Conservation (phyloP, 1,284 basidiomycete species). For the Wolfiporia cocos region DNA sequence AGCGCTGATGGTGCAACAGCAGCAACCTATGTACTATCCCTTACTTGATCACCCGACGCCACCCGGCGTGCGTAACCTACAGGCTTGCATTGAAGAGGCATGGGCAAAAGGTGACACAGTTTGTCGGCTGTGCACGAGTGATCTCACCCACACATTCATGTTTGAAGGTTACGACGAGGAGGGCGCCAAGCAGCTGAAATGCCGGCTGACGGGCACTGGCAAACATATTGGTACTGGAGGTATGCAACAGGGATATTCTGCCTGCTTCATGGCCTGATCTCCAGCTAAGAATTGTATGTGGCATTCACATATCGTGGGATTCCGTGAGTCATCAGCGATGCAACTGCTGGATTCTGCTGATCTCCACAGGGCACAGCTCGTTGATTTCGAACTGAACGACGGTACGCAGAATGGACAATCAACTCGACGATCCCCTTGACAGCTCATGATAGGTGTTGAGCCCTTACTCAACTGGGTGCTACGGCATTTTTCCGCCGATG, state of each 20-base stretch:
- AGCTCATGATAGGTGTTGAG: slow-evolving; percentile 30
- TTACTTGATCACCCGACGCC: slow-evolving; percentile 48
- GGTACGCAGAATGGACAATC: slow-evolving; percentile 25
- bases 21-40: slow-evolving; percentile 53
- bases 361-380: slow-evolving; percentile 45
- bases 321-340: slow-evolving; percentile 44
- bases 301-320: slow-evolving; percentile 71
- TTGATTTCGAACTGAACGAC: slow-evolving; percentile 52
- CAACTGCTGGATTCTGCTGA: background rate
- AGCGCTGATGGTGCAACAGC: slow-evolving; percentile 57
- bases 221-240: slow-evolving; percentile 83
- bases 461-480: slow-evolving; percentile 58
- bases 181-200: slow-evolving; percentile 56
- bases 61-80: slow-evolving; percentile 71
- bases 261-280: slow-evolving; percentile 3
- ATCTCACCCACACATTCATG: too few relatives aligned
- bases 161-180: slow-evolving; percentile 76
- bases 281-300: slow-evolving; percentile 51
- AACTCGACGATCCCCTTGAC: background rate
- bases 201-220: slow-evolving; percentile 51
- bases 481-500: slow-evolving; percentile 49
- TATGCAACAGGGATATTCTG: slow-evolving; percentile 19
- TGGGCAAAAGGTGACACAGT: slow-evolving; percentile 64
- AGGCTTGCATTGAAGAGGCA: slow-evolving; percentile 73
- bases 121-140: too few relatives aligned